A percentile compares a stretch with the other conserved stretches of the same genome.
Conservation (phyloP, 305 asterid genomes). For the Fraxinus paxiana region DNA sequence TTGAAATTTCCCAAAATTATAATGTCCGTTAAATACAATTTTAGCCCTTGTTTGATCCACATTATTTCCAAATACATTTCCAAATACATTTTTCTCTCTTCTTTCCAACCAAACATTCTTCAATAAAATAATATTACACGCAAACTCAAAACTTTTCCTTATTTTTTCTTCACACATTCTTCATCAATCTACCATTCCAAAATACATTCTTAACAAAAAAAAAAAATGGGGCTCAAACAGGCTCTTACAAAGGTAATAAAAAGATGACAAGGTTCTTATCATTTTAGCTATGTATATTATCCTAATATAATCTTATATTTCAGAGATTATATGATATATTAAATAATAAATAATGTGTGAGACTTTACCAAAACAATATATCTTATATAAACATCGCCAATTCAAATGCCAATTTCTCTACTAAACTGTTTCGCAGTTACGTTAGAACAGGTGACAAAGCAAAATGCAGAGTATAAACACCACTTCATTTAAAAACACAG, state of each 20-base stretch:
- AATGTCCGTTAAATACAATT: neutral
- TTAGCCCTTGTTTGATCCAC: neutral
- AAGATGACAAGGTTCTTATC: neutral
- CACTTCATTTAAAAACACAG: neutral
- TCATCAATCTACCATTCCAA: too few relatives aligned
- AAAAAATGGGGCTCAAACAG: neutral
- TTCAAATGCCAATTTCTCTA: neutral
- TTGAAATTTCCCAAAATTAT: neutral
- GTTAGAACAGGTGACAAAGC: neutral
- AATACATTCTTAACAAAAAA: neutral
- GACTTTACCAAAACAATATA: neutral
- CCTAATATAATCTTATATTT: neutral
- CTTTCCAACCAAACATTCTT: neutral
- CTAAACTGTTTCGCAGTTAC: neutral
- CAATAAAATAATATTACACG: neutral
- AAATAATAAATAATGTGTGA: neutral
- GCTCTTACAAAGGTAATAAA: neutral
- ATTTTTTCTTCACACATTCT: neutral
- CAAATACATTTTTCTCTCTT: too few relatives aligned
- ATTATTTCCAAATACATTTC: neutral
- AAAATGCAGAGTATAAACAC: neutral
- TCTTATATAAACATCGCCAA: neutral
- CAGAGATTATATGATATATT: neutral
- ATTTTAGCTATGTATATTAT: neutral
- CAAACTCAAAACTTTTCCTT: neutral